Base-by-base conservation (phyloP, 1,284 basidiomycete species). In the Albatrellus sp. region DNA sequence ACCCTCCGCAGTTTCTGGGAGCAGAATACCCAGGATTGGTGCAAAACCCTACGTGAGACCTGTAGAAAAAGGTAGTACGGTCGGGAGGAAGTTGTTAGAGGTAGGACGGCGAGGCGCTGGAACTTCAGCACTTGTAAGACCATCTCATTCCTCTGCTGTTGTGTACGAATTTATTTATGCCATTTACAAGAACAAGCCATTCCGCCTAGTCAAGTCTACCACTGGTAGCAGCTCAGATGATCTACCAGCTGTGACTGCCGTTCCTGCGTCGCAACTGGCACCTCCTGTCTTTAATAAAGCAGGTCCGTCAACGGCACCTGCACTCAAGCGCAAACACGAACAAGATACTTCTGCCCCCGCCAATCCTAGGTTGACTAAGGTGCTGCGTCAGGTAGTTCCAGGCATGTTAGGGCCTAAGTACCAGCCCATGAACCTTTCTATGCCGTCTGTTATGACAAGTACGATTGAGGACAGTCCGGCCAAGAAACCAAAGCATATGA, bases 1-100 rank as follows among this genome's bases (percentile, higher is more conserved):
- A 51, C 62, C 69, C 1, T 59, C 67, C 16, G 65, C 67, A 14
- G 57, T 60, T 16, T 64, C 66, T n/a, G 61, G 54, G 0, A 83
- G 82, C 58, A 72, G 69, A 58, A 86, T 86, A 51, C 82, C 83
- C 6, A 66, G 83, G 43, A 75, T 79, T 42, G 76, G 73, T 28
- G 58, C 60, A 13, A 84, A 83, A 49, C 80, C 82, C 0, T 85
- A 85, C 57, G 62, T 70, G 20, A 66, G 75, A 48, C 67, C 71
- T 32, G 52, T 10, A 41, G 53, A 40, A 31, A 46, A 47, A 24
- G 39, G 34, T 30, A 49, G 42, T 37, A 47, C 17, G 29, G 12
- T 13, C 10, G 28, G 52, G 9, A 34, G 38, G 13, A 20, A 40
- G 14, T 28, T 40, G n/a, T 36, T 44, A 20, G 28, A 42, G 37